Conservation (phyloP, 306 rosid species). For the Prunus dulcis region DNA sequence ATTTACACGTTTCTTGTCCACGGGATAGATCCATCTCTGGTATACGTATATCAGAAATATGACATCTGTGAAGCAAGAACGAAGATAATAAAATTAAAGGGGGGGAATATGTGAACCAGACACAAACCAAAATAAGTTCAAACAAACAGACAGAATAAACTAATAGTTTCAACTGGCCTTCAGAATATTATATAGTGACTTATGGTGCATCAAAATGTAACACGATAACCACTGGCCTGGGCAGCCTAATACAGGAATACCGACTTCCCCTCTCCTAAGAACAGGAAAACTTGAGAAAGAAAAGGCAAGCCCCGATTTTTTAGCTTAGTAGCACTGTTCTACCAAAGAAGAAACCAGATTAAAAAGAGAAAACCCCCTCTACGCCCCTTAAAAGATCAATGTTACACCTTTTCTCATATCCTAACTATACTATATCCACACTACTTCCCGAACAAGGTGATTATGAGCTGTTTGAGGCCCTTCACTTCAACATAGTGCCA, state of each 20-base stretch:
- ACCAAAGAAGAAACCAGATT: background rate
- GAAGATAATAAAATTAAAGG: constrained; percentile 11
- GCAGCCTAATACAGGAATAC: background rate
- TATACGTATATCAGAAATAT: constrained; percentile 79
- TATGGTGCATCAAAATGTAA: background rate
- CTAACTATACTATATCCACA: background rate
- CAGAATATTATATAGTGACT: background rate
- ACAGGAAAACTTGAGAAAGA: background rate
- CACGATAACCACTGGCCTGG: background rate
- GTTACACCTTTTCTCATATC: background rate
- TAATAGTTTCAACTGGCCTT: background rate
- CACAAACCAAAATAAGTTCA: background rate
- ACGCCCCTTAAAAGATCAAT: background rate
- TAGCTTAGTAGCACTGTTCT: background rate
- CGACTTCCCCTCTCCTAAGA: background rate
- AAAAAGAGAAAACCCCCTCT: background rate
- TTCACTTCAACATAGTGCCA: background rate
- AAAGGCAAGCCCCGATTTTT: background rate
- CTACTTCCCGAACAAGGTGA: background rate
- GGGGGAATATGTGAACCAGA: background rate
- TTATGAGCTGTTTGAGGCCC: background rate
- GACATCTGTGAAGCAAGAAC: constrained; percentile 64
- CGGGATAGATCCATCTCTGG: constrained; percentile 93
- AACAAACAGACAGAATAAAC: background rate
- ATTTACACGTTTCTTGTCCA: constrained; percentile 86